These are phyloP conservation scores for Phaeosphaeriaceae sp. DNA, from an alignment of 2,329 filamentous ascomycete genomes.

Conservation along the genomic window DNA sequence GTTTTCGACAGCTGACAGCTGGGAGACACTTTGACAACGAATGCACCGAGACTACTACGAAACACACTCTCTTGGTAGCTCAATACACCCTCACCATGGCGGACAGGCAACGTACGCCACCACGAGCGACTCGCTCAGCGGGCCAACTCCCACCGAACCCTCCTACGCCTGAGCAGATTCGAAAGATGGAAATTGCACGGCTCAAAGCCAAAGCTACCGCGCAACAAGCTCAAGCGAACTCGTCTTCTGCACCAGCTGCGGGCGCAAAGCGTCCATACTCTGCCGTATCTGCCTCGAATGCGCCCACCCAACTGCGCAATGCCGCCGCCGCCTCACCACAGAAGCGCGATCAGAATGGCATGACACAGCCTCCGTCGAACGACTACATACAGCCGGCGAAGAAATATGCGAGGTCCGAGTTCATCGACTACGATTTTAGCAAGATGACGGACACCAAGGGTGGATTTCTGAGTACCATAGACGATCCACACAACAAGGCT, in stretches of 20 bases:
- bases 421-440: conserved; percentile 96
- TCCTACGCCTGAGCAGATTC: conserved; percentile 67
- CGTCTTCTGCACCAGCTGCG: conserved; percentile 36
- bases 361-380: conserved; percentile 48
- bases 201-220: conserved; percentile 86
- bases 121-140: conserved; percentile 47
- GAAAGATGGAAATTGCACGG: conserved; percentile 78
- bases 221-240: conserved; percentile 50
- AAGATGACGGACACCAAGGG: conserved; percentile 98
- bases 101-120: conserved; percentile 57
- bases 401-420: conserved; percentile 80
- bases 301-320: conserved; percentile 67
- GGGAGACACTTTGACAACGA: background rate
- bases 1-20: background rate
- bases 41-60: background rate
- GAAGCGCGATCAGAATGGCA: conserved; percentile 44
- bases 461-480: conserved; percentile 87
- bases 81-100: conserved; percentile 34
- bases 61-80: background rate
- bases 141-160: conserved; percentile 54
- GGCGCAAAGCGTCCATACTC: conserved; percentile 77
- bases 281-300: conserved; percentile 63
- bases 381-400: conserved; percentile 74
- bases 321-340: conserved; percentile 63
- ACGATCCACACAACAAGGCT: conserved; percentile 88